phyloP scores from a whole-genome alignment of 371 early-diverging fungal species.

The Chytridiales sp. region DNA sequence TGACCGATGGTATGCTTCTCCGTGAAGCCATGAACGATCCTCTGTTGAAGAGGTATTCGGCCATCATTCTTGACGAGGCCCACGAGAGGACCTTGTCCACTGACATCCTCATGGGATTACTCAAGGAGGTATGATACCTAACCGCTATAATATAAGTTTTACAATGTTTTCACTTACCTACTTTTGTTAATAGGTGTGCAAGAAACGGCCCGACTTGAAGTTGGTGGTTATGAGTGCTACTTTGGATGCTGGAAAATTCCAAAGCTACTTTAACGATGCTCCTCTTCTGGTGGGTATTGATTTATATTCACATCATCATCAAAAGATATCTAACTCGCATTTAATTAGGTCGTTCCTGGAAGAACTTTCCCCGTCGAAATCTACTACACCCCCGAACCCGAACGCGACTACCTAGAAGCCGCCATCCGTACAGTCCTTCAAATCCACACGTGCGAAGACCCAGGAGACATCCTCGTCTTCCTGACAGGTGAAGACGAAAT shows the following conservation, averaged over 20 bases:
- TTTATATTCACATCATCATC: background rate
- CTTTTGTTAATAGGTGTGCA: slow-evolving; percentile 37
- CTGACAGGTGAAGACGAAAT: slow-evolving; percentile 95
- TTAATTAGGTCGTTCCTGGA: slow-evolving; percentile 67
- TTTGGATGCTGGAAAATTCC: slow-evolving; percentile 83
- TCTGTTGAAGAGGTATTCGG: slow-evolving; percentile 76
- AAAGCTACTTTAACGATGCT: slow-evolving; percentile 77
- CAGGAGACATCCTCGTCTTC: slow-evolving; percentile 87
- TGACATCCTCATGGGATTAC: slow-evolving; percentile 95
- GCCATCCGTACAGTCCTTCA: slow-evolving; percentile 81
- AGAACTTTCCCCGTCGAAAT: slow-evolving; percentile 91
- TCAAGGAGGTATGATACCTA: slow-evolving; percentile 66
- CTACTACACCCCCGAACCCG: slow-evolving; percentile 85
- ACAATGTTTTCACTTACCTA: slow-evolving; percentile 2
- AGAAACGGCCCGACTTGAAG: slow-evolving; percentile 71
- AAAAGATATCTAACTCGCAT: background rate
- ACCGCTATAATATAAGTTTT: slow-evolving; percentile 37
- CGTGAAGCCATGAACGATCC: slow-evolving; percentile 97
- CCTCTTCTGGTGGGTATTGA: slow-evolving; percentile 53
- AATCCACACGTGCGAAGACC: slow-evolving; percentile 80
- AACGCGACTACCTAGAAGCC: slow-evolving; percentile 84
- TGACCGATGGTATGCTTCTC: slow-evolving; percentile 99
- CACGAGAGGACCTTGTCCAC: slow-evolving; percentile 85
- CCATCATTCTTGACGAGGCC: slow-evolving; percentile 96
- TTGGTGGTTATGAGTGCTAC: slow-evolving; percentile 94